Base-by-base conservation (phyloP, 371 early-diverging fungal genomes). In the Mortierella sp. region DNA sequence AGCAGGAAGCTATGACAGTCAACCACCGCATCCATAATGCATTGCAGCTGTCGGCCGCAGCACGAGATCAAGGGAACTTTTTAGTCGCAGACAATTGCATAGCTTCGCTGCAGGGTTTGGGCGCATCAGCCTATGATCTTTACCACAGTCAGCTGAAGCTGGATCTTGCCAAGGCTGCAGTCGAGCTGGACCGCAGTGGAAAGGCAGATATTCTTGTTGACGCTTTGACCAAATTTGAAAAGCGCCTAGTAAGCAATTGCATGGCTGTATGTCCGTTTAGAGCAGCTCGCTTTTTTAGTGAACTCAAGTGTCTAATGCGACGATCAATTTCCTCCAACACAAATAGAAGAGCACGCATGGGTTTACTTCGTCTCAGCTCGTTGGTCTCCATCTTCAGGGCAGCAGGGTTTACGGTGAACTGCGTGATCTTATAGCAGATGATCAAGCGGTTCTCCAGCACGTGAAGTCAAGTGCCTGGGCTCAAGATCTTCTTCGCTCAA, bases 51-150 rank as follows among this genome's bases (percentile, higher is more conserved):
- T 78, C 82, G 1, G 76, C 83, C 27, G 87, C 89, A 14, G 89
- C 91, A 0, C 70, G 82, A n/a, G 60, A 80, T 1, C 91, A 91
- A 61, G 72, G 80, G n/a, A 84, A 86, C 61, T 82, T 82, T 56
- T 64, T 59, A 32, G 85, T 88, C 0, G 84, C 88, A 19, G 65
- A 64, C 0, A 71, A 63, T 1, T 81, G 84, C 64, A 69, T 86
- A 26, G 24, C 37, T 2, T 34, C 41, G 11, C 68, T 82, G 55
- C 60, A 68, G 24, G 23, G 49, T 6, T 56, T 80, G 12, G 47
- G 31, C 8, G 58, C 66, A 4, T 43, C 62, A 2, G 37, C 49
- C 8, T 65, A 57, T 50, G 66, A 76, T 21, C 56, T 70, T 3
- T 54, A 53, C 14, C 24, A 61, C 26, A 65, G 65, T 19, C 57